Percentiles rank a stretch among this genome's conserved stretches.
Conservation (phyloP, 2,329 filamentous ascomycete species). For the Dothistroma septosporum region DNA sequence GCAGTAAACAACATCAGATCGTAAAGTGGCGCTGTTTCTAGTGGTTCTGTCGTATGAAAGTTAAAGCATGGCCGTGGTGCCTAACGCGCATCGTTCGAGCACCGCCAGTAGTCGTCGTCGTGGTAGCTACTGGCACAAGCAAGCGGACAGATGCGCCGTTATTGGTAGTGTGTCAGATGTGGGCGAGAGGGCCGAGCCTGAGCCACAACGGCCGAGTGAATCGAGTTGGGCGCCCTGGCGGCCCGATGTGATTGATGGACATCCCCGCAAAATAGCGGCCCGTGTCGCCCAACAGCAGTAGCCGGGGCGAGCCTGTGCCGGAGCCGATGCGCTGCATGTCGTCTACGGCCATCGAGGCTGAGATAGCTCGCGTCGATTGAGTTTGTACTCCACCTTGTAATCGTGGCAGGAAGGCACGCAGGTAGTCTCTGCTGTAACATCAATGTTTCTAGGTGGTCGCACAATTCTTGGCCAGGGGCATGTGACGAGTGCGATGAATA, state of each 20-base stretch:
- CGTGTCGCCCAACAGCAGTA: not conserved
- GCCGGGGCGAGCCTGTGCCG: not conserved
- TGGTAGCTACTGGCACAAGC: not conserved
- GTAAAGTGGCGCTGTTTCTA: not conserved
- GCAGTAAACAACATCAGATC: not conserved
- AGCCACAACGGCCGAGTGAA: not conserved
- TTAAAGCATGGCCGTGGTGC: not conserved
- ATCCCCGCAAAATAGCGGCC: conserved; percentile 1
- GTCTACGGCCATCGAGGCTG: not conserved
- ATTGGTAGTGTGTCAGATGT: not conserved
- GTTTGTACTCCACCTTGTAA: not conserved
- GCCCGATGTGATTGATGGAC: not conserved
- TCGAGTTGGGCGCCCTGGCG: not conserved
- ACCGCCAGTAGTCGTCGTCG: not conserved
- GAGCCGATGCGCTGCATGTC: not conserved
- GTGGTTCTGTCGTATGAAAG: not conserved
- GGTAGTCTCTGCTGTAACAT: too few relatives aligned
- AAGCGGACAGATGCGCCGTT: not conserved
- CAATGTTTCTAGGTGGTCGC: not conserved
- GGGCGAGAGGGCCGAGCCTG: not conserved
- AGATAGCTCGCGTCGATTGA: not conserved
- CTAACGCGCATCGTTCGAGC: not conserved
- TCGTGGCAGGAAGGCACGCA: not conserved
- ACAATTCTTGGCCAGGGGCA: too few relatives aligned
- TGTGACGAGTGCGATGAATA: too few relatives aligned